phyloP scores from a whole-genome alignment of 805 yeast genomes.

The Sugiyamaella chiloensis region DNA sequence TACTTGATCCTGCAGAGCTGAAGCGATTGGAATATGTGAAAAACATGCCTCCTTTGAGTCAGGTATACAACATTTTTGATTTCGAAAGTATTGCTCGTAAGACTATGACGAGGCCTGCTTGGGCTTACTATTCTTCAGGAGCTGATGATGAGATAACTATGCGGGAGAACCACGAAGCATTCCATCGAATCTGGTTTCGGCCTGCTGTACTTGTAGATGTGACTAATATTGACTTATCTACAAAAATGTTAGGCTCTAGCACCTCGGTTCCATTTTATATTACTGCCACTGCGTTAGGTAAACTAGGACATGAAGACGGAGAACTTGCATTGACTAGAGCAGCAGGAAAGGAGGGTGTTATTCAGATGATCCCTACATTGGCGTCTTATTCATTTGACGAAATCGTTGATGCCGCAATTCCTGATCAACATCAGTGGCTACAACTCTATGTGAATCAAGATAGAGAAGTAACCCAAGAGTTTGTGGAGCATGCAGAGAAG shows the following conservation, averaged over 20 bases:
- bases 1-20: constrained; percentile 41
- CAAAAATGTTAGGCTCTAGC: constrained; percentile 71
- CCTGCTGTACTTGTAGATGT: constrained; percentile 85
- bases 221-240: constrained; percentile 60
- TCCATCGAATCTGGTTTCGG: constrained; percentile 81
- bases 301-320: constrained; percentile 90
- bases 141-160: constrained; percentile 89
- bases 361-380: constrained; percentile 91
- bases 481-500: constrained; percentile 68
- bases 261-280: constrained; percentile 79
- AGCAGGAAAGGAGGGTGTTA: constrained; percentile 65
- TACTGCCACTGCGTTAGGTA: constrained; percentile 90
- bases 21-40: constrained; percentile 42
- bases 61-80: constrained; percentile 75
- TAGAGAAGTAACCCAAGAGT: constrained; percentile 55
- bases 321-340: constrained; percentile 82
- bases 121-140: constrained; percentile 92
- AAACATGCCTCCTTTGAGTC: constrained; percentile 64
- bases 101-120: constrained; percentile 72
- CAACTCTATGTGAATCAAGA: constrained; percentile 83
- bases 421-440: constrained; percentile 78
- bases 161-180: constrained; percentile 88
- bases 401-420: constrained; percentile 64
- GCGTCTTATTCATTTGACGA: constrained; percentile 89
- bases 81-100: constrained; percentile 83